Evolutionary conservation across 345 rosid genomes (phyloP), one percentile per base, ranked within the genome.

Genomic region (Acer saccharum): DNA sequence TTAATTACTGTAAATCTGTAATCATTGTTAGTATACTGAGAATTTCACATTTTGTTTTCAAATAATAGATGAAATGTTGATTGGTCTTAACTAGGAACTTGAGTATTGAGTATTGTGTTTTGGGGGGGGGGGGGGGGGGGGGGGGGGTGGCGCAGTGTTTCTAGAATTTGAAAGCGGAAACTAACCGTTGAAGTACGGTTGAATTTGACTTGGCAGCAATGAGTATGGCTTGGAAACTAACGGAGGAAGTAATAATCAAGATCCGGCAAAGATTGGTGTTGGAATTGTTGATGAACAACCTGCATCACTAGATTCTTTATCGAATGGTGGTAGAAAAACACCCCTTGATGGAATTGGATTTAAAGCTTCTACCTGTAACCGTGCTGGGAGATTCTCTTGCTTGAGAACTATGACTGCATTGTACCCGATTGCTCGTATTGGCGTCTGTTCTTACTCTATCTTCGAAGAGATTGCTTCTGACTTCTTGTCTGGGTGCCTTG

Each of bases 341-440:
- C 74, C 76, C 44, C 12, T 79, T 18, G 84, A 72, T 65, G 71
- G 61, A 29, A 60, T 72, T 60, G 83, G 82, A 65, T 82, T 76
- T 7, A 80, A 66, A 72, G 76, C 68, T 80, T 82, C 83, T 78
- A 71, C 71, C 21, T 86, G 92, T 76, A 55, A 68, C 55, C 76
- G 62, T 77, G 87, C 88, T 43, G 74, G 71, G 76, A 85, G 83
- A 74, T 86, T 88, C 72, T 78, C 92, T 78, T 89, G 93, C 78
- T 46, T 71, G 23, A 86, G 90, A 80, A 82, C 79, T 16, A 76
- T 89, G 32, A 77, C 81, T 86, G 84, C 91, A 48, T 82, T 94
- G 82, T 90, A 83, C 68, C 97, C 98, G 9, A 52, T 85, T 84
- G 94, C 95, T 78, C 83, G 60, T 72, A 46, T 88, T 76, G 89